A percentile compares a stretch with the other conserved stretches of the same genome.
phyloP scores from a whole-genome alignment of 192 early-diverging fungal genomes.

The Thamnidium elegans region DNA sequence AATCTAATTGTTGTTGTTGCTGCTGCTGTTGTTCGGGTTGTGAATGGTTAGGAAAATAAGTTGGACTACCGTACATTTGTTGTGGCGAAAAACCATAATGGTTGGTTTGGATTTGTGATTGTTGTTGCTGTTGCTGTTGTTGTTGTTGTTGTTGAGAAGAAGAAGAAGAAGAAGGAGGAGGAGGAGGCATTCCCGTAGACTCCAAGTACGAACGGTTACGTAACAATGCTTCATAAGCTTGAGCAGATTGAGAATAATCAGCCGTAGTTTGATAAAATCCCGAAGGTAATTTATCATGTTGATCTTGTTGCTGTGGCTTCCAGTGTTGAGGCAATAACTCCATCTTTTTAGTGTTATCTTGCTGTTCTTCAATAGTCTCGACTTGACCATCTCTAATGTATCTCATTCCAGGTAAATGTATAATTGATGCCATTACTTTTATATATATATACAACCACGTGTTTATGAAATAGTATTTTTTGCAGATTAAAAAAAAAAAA shows the following conservation, averaged over 20 bases:
- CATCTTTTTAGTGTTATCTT: neutral
- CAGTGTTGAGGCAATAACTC: constrained; percentile 1
- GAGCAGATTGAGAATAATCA: constrained; percentile 9
- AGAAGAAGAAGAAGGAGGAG: constrained; percentile 1
- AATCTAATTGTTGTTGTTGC: constrained; percentile 10
- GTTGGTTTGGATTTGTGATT: too few species aligned
- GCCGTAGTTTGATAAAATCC: constrained; percentile 6
- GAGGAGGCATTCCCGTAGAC: constrained; percentile 1
- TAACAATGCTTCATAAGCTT: constrained; percentile 5
- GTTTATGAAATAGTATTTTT: neutral
- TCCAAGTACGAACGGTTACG: constrained; percentile 3
- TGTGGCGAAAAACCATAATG: constrained; percentile 12
- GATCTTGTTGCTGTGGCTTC: constrained; percentile 1
- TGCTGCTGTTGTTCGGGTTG: constrained; percentile 5
- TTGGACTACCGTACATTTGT: constrained; percentile 6
- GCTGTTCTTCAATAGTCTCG: constrained; percentile 9
- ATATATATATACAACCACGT: constrained; percentile 6
- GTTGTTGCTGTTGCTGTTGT: too few species aligned
- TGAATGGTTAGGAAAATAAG: constrained; percentile 1
- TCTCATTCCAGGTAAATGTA: constrained; percentile 21
- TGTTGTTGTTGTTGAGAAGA: too few species aligned
- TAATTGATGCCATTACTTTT: constrained; percentile 16
- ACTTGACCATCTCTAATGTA: constrained; percentile 21
- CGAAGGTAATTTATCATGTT: constrained; percentile 4
- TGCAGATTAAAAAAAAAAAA: constrained; percentile 3